phyloP scores from a whole-genome alignment of 2,329 filamentous ascomycete species.

The Pseudogymnoascus sp. region DNA sequence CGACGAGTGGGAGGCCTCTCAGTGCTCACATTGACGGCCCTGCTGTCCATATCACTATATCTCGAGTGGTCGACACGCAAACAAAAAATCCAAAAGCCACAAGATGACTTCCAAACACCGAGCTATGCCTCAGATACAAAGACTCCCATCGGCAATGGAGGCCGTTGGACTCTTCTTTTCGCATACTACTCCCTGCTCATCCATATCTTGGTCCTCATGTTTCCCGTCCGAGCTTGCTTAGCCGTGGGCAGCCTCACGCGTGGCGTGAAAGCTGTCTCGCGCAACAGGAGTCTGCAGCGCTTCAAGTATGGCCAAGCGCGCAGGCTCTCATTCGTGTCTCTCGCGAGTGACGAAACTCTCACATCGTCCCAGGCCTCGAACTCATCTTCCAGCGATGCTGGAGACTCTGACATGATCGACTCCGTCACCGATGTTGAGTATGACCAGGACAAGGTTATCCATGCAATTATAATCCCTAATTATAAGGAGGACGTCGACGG shows the following conservation, averaged over 20 bases:
- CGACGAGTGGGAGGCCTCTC: conserved; percentile 5
- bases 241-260: conserved; percentile 50
- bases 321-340: conserved; percentile 44
- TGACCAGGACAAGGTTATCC: conserved; percentile 41
- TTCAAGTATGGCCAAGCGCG: conserved; percentile 40
- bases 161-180: conserved; percentile 33
- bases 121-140: neutral
- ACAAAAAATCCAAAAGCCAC: neutral
- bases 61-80: neutral
- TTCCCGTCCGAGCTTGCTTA: conserved; percentile 54
- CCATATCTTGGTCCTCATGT: conserved; percentile 54
- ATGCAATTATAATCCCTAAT: conserved; percentile 63
- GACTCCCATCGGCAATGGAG: neutral
- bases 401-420: conserved; percentile 33
- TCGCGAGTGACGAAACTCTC: conserved; percentile 48
- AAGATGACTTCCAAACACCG: neutral
- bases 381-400: conserved; percentile 34
- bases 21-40: neutral
- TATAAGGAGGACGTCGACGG: conserved; percentile 67
- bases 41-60: neutral
- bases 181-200: conserved; percentile 58
- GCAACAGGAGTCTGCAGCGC: conserved; percentile 35
- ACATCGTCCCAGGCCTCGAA: conserved; percentile 31
- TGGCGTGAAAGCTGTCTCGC: conserved; percentile 30
- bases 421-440: conserved; percentile 38